Evolutionary conservation across 345 rosid species (phyloP).

Genomic region (Gossypium herbaceum): DNA sequence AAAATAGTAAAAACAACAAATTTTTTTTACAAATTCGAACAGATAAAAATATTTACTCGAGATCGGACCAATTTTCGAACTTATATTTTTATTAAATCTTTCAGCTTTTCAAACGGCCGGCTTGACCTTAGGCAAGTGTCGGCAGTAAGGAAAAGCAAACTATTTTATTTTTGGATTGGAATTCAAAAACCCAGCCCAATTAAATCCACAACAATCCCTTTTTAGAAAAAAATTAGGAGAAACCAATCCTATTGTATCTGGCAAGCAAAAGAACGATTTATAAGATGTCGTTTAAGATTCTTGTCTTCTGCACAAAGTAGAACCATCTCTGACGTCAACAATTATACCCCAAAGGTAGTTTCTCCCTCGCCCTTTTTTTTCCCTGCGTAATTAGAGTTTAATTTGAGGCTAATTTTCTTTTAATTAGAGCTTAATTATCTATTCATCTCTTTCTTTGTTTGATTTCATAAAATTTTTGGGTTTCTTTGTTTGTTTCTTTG

Average conservation of each 20-base stretch:
- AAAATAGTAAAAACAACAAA: too few species aligned
- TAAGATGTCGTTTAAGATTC: not conserved
- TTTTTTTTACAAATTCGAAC: too few species aligned
- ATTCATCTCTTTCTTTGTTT: not conserved
- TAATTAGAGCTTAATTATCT: not conserved
- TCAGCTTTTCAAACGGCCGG: too few species aligned
- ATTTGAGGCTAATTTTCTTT: not conserved
- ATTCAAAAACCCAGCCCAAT: not conserved
- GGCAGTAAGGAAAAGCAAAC: not conserved
- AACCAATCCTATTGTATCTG: too few species aligned
- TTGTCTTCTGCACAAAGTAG: not conserved
- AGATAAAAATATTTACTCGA: too few species aligned
- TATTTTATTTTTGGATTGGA: not conserved
- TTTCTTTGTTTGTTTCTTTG: not conserved
- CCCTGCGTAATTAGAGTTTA: not conserved
- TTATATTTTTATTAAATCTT: too few species aligned
- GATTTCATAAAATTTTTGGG: not conserved
- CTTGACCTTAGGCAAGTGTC: not conserved
- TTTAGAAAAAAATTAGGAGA: not conserved
- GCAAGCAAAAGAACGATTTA: not conserved
- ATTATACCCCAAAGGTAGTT: not conserved
- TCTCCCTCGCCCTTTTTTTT: not conserved
- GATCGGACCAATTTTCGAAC: fast-evolving
- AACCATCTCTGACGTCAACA: not conserved
- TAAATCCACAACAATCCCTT: not conserved